Evolutionary conservation across 257 asterid species (phyloP).

Genomic region (Handroanthus guayacan): DNA sequence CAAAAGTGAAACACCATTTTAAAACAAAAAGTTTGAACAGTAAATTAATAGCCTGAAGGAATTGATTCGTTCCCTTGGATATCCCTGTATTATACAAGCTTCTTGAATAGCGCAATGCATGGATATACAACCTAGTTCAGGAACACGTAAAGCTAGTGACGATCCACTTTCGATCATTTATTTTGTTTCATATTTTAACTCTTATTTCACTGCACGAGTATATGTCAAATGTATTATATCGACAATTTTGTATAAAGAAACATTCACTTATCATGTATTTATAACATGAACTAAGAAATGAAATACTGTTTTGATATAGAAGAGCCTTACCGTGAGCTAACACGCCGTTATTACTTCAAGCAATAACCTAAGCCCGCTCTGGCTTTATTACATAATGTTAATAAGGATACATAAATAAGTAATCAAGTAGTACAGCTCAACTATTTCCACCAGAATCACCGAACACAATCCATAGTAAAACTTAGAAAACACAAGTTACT

Average conservation of each 20-base stretch:
- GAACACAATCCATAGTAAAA: not conserved
- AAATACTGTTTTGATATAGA: too few relatives aligned
- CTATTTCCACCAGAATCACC: not conserved
- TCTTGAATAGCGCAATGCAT: not conserved
- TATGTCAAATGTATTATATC: not conserved
- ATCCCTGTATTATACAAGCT: not conserved
- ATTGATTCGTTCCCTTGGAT: too few relatives aligned
- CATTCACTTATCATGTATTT: too few relatives aligned
- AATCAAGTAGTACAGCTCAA: not conserved
- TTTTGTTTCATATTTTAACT: too few relatives aligned
- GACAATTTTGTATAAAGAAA: too few relatives aligned
- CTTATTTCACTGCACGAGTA: not conserved
- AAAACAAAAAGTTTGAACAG: too few relatives aligned
- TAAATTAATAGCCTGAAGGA: too few relatives aligned
- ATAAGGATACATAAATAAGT: not conserved
- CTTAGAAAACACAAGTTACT: not conserved
- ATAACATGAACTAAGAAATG: too few relatives aligned
- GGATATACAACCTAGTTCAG: not conserved
- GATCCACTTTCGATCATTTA: too few relatives aligned
- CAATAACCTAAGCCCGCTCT: not conserved
- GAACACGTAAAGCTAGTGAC: not conserved
- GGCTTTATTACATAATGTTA: conserved; percentile 15
- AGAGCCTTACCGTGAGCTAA: too few relatives aligned
- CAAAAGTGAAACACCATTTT: too few relatives aligned
- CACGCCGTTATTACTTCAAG: too few relatives aligned